Conservation (phyloP, 208 protist species). For the Leishmania aethiopica region DNA sequence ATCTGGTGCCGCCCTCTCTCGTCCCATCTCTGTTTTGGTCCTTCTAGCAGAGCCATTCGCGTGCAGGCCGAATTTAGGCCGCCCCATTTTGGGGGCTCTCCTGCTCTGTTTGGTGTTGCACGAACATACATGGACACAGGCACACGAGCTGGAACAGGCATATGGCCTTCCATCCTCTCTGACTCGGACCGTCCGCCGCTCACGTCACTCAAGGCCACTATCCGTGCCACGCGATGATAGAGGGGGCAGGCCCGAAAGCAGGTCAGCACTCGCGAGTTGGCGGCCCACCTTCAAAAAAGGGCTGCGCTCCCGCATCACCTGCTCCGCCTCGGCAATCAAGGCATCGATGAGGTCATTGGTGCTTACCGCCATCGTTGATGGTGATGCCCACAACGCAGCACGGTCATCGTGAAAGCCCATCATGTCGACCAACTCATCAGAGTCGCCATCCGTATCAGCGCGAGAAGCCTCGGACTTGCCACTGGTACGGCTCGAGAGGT, state of each 20-base stretch:
- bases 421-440: not conserved
- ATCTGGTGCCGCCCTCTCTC: not conserved
- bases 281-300: constrained; percentile 5
- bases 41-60: not conserved
- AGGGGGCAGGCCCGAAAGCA: not conserved
- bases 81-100: not conserved
- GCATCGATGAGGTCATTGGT: constrained; percentile 18
- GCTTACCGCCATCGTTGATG: not conserved
- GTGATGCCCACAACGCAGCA: not conserved
- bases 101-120: not conserved
- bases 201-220: not conserved
- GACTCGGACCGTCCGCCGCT: not conserved
- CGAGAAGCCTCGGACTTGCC: not conserved
- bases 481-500: not conserved
- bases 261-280: not conserved
- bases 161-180: not conserved
- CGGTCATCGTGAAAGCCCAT: not conserved
- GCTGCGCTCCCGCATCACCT: constrained; percentile 23
- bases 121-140: not conserved
- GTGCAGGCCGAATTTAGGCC: not conserved
- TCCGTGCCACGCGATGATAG: not conserved
- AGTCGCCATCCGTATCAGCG: not conserved
- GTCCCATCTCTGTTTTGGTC: not conserved
- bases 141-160: not conserved
- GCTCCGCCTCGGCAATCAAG: constrained; percentile 36